Conservation (phyloP, 73 alveolate species). For the Breviolum minutum region DNA sequence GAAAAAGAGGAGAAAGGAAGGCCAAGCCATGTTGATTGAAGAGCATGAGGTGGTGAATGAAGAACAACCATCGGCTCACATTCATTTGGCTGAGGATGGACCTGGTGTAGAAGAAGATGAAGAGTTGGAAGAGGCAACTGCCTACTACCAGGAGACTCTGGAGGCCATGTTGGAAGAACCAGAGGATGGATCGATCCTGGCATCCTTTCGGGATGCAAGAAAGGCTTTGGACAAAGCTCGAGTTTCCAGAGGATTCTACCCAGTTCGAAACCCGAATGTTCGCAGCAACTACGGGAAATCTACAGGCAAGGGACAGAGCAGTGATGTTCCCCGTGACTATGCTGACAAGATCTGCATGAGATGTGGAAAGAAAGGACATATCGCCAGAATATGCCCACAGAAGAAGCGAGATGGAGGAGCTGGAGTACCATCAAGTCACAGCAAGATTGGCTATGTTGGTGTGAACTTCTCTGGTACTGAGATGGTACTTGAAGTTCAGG, state of each 20-base stretch:
- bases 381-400: neutral
- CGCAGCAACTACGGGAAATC: neutral
- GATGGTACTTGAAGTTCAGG: too few relatives aligned
- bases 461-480: neutral
- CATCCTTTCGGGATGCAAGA: neutral
- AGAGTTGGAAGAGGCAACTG: neutral
- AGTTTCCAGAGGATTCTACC: neutral
- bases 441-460: neutral
- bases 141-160: neutral
- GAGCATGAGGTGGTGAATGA: neutral
- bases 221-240: neutral
- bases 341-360: neutral
- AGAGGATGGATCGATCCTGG: neutral
- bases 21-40: neutral
- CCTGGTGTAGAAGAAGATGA: neutral
- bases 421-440: neutral
- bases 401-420: neutral
- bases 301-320: too few relatives aligned
- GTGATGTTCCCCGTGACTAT: neutral
- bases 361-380: slow-evolving; percentile 43
- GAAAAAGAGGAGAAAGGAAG: neutral
- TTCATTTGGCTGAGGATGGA: too few relatives aligned
- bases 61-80: too few relatives aligned
- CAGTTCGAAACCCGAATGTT: neutral
- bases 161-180: neutral